Percentiles rank a stretch among this genome's conserved stretches.
phyloP scores from a whole-genome alignment of 306 rosid species.

The Biancaea sappan region DNA sequence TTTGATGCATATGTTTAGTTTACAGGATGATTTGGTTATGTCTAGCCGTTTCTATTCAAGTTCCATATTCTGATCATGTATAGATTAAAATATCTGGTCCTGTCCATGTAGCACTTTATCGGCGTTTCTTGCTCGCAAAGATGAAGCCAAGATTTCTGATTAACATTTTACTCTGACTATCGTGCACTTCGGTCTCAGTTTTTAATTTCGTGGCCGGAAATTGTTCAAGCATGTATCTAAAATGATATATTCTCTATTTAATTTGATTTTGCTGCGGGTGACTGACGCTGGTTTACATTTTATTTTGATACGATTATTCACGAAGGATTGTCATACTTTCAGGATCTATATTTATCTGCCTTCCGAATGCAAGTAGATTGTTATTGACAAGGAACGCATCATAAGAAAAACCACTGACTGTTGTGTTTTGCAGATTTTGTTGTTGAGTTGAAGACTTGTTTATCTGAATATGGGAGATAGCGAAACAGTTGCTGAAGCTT shows the following conservation, averaged over 20 bases:
- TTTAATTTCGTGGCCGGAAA: not conserved
- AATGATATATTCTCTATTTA: not conserved
- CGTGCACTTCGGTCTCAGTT: not conserved
- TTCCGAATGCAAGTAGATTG: not conserved
- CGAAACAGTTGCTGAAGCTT: slow-evolving; percentile 63
- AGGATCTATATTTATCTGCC: not conserved
- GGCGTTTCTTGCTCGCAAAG: not conserved
- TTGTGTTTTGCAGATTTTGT: slow-evolving; percentile 37
- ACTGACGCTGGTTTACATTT: not conserved
- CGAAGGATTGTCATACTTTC: not conserved
- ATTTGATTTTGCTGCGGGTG: not conserved
- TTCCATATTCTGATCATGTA: not conserved
- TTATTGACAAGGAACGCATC: not conserved
- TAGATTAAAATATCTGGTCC: not conserved
- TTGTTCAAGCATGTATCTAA: not conserved
- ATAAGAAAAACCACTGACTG: not conserved
- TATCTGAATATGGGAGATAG: slow-evolving; percentile 67
- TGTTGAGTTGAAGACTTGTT: slow-evolving; percentile 16
- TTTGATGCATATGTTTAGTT: not conserved
- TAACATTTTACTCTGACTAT: not conserved
- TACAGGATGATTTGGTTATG: not conserved
- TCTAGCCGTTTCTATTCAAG: not conserved
- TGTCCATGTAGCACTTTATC: not conserved
- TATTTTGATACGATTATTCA: not conserved
- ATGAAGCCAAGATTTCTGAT: not conserved